These are phyloP conservation scores for Glomus cerebriforme DNA, from an alignment of 192 early-diverging fungal genomes.

Conservation along the genomic window DNA sequence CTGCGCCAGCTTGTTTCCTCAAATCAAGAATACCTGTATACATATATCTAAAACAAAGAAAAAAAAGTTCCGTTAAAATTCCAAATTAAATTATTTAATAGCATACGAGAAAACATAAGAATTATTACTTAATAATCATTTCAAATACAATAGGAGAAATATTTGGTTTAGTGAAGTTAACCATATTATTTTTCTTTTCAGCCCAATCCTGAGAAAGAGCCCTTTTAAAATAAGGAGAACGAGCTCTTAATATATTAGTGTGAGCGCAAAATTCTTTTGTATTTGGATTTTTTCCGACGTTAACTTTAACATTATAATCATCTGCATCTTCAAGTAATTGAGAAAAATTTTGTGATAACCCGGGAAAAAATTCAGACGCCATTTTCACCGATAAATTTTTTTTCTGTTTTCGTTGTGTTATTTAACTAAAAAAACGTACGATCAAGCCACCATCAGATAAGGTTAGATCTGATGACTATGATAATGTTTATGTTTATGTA, in stretches of 20 bases:
- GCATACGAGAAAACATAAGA: background rate
- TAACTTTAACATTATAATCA: slow-evolving; percentile 18
- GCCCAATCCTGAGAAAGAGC: background rate
- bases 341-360: slow-evolving; percentile 1
- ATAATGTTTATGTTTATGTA: too few species aligned
- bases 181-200: background rate
- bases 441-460: too few species aligned
- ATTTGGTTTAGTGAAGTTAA: slow-evolving; percentile 22
- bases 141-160: slow-evolving; percentile 21
- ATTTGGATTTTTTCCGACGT: background rate
- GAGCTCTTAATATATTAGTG: slow-evolving; percentile 7
- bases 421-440: too few species aligned
- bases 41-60: background rate
- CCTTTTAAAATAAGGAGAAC: slow-evolving; percentile 12
- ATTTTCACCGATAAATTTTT: background rate
- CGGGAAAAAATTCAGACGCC: background rate
- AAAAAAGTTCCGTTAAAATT: too few species aligned
- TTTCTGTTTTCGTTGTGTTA: too few species aligned
- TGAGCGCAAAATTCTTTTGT: slow-evolving; percentile 10
- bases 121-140: slow-evolving; percentile 12
- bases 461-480: too few species aligned
- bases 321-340: slow-evolving; percentile 13
- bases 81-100: too few species aligned
- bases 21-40: slow-evolving; percentile 19
- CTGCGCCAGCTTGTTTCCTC: background rate